These are phyloP conservation scores for Curvularia eragrostidis DNA, from an alignment of 2,329 filamentous ascomycete species.

Conservation along the genomic window DNA sequence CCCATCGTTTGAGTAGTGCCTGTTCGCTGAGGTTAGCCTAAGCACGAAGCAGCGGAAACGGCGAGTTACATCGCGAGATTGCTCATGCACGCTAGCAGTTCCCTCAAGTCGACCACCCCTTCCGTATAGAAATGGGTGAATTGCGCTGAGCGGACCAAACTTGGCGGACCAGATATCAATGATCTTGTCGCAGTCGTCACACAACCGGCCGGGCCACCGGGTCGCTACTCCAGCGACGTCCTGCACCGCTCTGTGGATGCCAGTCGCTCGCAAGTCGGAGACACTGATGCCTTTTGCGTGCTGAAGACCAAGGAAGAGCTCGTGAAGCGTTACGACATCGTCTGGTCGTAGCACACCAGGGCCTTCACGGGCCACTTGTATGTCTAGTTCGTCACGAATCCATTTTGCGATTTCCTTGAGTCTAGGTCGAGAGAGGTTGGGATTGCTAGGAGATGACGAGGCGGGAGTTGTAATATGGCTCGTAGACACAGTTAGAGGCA, in stretches of 20 bases:
- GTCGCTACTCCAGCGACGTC: constrained; percentile 55
- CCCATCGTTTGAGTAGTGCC: constrained; percentile 45
- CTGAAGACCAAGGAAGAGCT: constrained; percentile 45
- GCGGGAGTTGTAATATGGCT: too few relatives aligned
- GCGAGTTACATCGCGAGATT: constrained; percentile 47
- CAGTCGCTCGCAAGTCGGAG: constrained; percentile 50
- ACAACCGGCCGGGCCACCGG: constrained; percentile 55
- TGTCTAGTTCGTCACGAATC: constrained; percentile 58
- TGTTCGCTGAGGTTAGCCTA: constrained; percentile 20
- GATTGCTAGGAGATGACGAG: constrained; percentile 12
- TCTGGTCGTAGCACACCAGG: constrained; percentile 52
- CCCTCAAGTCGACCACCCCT: constrained; percentile 53
- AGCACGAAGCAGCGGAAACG: not conserved
- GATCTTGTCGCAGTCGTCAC: constrained; percentile 55
- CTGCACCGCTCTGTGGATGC: constrained; percentile 56
- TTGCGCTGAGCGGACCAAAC: constrained; percentile 48
- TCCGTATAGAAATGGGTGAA: constrained; percentile 53
- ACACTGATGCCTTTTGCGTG: constrained; percentile 37
- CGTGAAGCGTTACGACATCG: constrained; percentile 54
- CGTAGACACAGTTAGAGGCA: constrained; percentile 9
- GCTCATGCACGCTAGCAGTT: constrained; percentile 48
- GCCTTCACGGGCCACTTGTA: constrained; percentile 54
- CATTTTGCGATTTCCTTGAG: constrained; percentile 51
- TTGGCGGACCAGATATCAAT: constrained; percentile 48
- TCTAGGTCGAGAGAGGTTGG: constrained; percentile 34